Evolutionary conservation across 306 rosid species (phyloP).

Genomic region (Casuarina equisetifolia): DNA sequence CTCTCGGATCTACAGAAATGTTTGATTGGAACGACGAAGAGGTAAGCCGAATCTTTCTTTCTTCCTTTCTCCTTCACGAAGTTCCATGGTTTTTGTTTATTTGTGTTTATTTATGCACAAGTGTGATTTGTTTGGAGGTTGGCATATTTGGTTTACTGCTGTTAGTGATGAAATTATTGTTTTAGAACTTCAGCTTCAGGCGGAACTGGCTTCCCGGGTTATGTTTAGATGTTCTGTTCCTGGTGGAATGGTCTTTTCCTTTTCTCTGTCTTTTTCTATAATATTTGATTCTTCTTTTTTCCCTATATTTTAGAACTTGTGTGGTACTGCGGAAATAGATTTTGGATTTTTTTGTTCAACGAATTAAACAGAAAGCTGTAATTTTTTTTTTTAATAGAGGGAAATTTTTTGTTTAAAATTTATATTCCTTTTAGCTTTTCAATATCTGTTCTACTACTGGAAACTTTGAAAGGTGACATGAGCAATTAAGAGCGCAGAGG

Average conservation of each 20-base stretch:
- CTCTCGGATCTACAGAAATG: constrained; percentile 50
- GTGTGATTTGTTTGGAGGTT: background rate
- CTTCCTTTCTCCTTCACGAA: background rate
- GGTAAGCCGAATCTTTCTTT: constrained; percentile 34
- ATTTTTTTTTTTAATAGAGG: no score
- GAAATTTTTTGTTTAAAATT: background rate
- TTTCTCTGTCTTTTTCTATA: background rate
- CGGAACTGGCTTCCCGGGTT: constrained; percentile 5
- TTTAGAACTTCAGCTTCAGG: constrained; percentile 18
- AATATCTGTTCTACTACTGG: background rate
- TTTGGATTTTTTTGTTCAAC: background rate
- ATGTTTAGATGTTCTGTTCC: background rate
- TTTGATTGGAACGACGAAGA: constrained; percentile 88
- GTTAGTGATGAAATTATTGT: constrained; percentile 14
- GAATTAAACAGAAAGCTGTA: background rate
- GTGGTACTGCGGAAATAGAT: background rate
- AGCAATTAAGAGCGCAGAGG: background rate
- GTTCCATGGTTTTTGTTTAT: background rate
- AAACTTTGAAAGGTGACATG: background rate
- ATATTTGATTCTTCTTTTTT: background rate
- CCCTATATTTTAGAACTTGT: background rate
- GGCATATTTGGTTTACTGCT: background rate
- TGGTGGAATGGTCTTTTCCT: background rate
- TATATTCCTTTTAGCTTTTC: background rate
- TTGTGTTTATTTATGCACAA: background rate